These are phyloP conservation scores for Lantana camara DNA, from an alignment of 257 asterid genomes.

Conservation along the genomic window DNA sequence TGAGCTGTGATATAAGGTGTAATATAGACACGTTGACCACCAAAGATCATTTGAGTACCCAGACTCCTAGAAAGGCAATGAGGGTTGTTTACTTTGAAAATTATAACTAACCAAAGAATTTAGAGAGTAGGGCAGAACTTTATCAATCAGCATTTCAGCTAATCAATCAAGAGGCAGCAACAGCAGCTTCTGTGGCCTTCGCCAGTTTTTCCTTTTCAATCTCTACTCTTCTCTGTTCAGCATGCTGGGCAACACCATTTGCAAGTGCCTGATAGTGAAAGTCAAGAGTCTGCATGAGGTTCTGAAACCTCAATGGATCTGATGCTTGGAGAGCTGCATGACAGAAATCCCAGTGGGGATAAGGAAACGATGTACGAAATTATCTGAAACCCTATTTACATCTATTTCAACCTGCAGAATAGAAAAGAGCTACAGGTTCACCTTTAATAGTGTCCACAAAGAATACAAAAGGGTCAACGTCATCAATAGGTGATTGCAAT, in stretches of 20 bases:
- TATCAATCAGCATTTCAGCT: conserved; percentile 7
- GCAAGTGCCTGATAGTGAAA: conserved; percentile 88
- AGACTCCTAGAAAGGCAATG: conserved; percentile 29
- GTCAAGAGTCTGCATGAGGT: conserved; percentile 79
- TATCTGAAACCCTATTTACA: neutral
- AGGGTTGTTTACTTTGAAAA: conserved; percentile 36
- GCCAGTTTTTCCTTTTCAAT: conserved; percentile 78
- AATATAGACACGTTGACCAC: conserved; percentile 31
- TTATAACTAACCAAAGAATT: conserved; percentile 45
- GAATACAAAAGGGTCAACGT: conserved; percentile 88
- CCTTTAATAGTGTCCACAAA: conserved; percentile 91
- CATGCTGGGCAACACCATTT: conserved; percentile 93
- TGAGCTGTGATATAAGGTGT: conserved; percentile 18
- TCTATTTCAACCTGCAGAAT: neutral
- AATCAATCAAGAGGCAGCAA: conserved; percentile 49
- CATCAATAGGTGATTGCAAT: conserved; percentile 94
- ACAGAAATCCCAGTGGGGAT: conserved; percentile 9
- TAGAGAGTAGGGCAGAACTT: conserved; percentile 29
- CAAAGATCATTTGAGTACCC: conserved; percentile 34
- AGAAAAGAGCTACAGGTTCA: conserved; percentile 28
- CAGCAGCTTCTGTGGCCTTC: conserved; percentile 58
- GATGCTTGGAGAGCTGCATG: conserved; percentile 78
- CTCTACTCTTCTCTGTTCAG: conserved; percentile 74
- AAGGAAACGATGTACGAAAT: conserved; percentile 17
- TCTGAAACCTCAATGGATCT: conserved; percentile 88